Percentiles rank a stretch among this genome's conserved stretches.
phyloP scores from a whole-genome alignment of 345 rosid genomes.

The Combretum micranthum region DNA sequence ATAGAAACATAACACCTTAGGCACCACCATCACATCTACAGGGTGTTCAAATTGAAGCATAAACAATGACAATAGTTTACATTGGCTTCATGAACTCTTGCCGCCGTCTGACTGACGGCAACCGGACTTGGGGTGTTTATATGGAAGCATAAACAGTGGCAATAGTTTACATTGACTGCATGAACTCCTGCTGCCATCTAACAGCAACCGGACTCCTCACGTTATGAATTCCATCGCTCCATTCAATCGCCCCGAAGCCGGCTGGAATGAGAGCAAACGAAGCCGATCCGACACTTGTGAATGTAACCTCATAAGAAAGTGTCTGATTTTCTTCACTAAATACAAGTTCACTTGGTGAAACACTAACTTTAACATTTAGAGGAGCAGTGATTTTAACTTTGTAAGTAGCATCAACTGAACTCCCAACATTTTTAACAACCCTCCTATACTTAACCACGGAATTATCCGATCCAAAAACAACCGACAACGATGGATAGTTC shows the following conservation, averaged over 20 bases:
- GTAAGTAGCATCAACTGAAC: conserved; percentile 43
- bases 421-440: conserved; percentile 63
- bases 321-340: conserved; percentile 39
- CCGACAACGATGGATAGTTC: conserved; percentile 72
- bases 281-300: conserved; percentile 35
- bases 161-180: conserved; percentile 28
- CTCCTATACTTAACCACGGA: conserved; percentile 47
- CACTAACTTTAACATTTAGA: conserved; percentile 39
- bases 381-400: conserved; percentile 54
- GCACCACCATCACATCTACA: not conserved
- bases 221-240: conserved; percentile 66
- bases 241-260: conserved; percentile 62
- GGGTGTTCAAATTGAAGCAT: not conserved
- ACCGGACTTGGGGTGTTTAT: no score
- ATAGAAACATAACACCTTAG: not conserved
- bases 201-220: conserved; percentile 74
- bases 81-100: conserved; percentile 38
- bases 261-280: conserved; percentile 21
- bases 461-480: conserved; percentile 25
- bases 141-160: not conserved
- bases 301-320: conserved; percentile 52
- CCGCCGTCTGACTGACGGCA: conserved; percentile 53
- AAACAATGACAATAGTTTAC: conserved; percentile 7
- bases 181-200: conserved; percentile 42
- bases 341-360: conserved; percentile 57